Conservation (phyloP, 1,284 basidiomycete genomes). For the Apiotrichum mycotoxinovorans region DNA sequence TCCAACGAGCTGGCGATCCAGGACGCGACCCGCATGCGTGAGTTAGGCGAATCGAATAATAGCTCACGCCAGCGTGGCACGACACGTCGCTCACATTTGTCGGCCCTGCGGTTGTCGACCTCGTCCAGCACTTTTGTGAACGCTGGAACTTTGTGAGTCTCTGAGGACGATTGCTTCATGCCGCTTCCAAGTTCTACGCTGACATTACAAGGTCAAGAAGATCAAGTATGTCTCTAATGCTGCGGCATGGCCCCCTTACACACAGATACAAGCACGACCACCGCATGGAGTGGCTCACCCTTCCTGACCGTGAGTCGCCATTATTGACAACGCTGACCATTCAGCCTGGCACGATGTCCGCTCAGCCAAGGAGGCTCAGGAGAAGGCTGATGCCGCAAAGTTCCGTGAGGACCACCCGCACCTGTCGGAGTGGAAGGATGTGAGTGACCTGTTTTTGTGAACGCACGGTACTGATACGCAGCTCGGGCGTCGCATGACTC, state of each 20-base stretch:
- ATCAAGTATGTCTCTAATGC: conserved; percentile 30
- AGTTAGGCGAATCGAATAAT: conserved; percentile 9
- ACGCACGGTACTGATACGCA: conserved; percentile 4
- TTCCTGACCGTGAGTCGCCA: conserved; percentile 60
- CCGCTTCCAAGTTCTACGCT: not conserved
- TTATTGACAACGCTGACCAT: conserved; percentile 3
- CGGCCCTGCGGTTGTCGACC: conserved; percentile 79
- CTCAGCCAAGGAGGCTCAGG: conserved; percentile 30
- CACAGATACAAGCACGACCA: conserved; percentile 52
- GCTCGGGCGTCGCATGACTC: conserved; percentile 40
- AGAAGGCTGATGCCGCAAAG: conserved; percentile 27
- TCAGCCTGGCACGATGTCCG: conserved; percentile 42
- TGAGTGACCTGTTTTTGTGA: conserved; percentile 12
- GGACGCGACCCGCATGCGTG: conserved; percentile 60
- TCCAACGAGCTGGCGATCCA: conserved; percentile 69
- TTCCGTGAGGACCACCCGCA: conserved; percentile 48
- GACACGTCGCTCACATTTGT: conserved; percentile 66
- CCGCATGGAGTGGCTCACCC: conserved; percentile 70
- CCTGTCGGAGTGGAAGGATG: conserved; percentile 44
- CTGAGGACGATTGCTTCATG: too few relatives aligned
- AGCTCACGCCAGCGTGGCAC: conserved; percentile 45
- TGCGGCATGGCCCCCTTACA: not conserved
- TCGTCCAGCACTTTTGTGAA: conserved; percentile 86
- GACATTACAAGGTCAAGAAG: conserved; percentile 27
- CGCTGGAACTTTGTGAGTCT: conserved; percentile 50